These are phyloP conservation scores for Furcasterigmium sp. DNA, from an alignment of 2,329 filamentous ascomycete genomes.

Conservation along the genomic window DNA sequence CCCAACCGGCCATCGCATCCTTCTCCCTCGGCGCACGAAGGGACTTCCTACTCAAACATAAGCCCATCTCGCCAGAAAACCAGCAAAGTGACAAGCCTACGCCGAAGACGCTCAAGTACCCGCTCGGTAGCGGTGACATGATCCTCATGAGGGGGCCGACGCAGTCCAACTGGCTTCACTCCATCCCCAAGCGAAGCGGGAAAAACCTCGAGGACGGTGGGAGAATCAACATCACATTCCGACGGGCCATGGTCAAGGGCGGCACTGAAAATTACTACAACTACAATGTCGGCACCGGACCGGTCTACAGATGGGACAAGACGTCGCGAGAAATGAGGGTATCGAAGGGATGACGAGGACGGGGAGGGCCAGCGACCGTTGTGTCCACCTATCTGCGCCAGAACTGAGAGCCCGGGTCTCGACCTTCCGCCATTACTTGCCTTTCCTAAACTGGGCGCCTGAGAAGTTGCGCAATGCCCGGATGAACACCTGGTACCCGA, in stretches of 20 bases:
- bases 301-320: conserved; percentile 63
- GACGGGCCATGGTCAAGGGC: conserved; percentile 62
- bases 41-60: conserved; percentile 78
- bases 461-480: conserved; percentile 79
- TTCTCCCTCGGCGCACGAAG: conserved; percentile 67
- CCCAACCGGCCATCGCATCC: conserved; percentile 66
- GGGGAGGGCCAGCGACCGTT: neutral
- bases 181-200: conserved; percentile 68
- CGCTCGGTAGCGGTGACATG: conserved; percentile 68
- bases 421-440: conserved; percentile 47
- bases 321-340: conserved; percentile 41
- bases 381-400: too few relatives aligned
- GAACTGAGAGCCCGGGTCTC: too few relatives aligned
- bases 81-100: conserved; percentile 3
- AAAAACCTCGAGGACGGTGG: conserved; percentile 57
- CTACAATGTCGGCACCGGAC: conserved; percentile 72
- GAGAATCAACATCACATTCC: conserved; percentile 73
- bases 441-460: conserved; percentile 82
- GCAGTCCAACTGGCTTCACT: conserved; percentile 74
- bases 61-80: conserved; percentile 41
- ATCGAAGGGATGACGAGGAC: conserved; percentile 11
- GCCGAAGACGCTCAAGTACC: conserved; percentile 40
- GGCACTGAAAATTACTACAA: conserved; percentile 81
- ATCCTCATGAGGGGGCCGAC: conserved; percentile 70
- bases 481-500: conserved; percentile 93